Percentiles rank a stretch among this genome's conserved stretches.
Conservation (phyloP, 805 yeast genomes). For the Kodamaea kakaduensis region DNA sequence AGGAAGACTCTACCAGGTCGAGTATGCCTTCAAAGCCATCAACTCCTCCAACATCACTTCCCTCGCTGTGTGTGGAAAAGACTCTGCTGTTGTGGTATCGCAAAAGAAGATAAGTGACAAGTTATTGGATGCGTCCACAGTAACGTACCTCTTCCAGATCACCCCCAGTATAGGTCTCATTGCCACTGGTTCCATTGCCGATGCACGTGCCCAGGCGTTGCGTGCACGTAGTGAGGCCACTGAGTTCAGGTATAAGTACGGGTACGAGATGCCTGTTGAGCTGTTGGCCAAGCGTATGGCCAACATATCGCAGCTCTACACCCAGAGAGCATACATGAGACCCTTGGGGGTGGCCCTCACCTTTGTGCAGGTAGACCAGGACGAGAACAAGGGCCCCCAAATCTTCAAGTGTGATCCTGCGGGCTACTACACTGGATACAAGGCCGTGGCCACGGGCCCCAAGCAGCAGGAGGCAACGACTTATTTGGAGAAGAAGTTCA, state of each 20-base stretch:
- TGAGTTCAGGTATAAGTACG: slow-evolving; percentile 89
- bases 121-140: slow-evolving; percentile 81
- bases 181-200: slow-evolving; percentile 94
- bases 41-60: slow-evolving; percentile 89
- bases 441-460: slow-evolving; percentile 94
- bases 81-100: slow-evolving; percentile 80
- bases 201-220: slow-evolving; percentile 83
- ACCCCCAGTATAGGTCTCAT: slow-evolving; percentile 83
- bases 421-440: slow-evolving; percentile 86
- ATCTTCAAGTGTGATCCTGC: slow-evolving; percentile 96
- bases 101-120: slow-evolving; percentile 97
- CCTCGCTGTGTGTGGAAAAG: slow-evolving; percentile 81
- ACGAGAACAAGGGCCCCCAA: slow-evolving; percentile 86
- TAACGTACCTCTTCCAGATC: slow-evolving; percentile 79
- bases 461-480: slow-evolving; percentile 95
- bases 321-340: slow-evolving; percentile 98
- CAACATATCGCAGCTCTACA: slow-evolving; percentile 88
- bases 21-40: slow-evolving; percentile 96
- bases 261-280: slow-evolving; percentile 95
- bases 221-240: slow-evolving; percentile 96
- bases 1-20: slow-evolving; percentile 96
- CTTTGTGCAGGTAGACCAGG: slow-evolving; percentile 68
- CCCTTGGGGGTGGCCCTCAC: slow-evolving; percentile 94
- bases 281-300: slow-evolving; percentile 93
- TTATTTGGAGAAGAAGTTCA: slow-evolving; percentile 83